Percentiles rank a stretch among this genome's conserved stretches.
These are phyloP conservation scores for Tolypocladium pustulatum DNA, from an alignment of 2,329 filamentous ascomycete genomes.

Conservation along the genomic window DNA sequence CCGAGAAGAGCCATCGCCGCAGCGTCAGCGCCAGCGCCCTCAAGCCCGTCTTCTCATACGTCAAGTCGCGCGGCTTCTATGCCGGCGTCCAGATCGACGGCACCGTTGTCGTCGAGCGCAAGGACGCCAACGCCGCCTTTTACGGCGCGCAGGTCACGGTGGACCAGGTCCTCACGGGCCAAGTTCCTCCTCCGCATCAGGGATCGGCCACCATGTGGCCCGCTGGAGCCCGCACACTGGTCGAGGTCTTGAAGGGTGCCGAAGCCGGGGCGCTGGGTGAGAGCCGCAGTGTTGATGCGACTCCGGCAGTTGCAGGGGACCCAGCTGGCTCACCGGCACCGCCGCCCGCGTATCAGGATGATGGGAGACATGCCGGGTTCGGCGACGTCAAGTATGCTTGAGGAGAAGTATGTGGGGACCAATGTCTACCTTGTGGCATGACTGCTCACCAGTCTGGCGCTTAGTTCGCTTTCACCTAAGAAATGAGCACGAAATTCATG, in stretches of 20 bases:
- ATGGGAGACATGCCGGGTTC: constrained; percentile 3
- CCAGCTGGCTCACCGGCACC: not conserved
- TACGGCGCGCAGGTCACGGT: constrained; percentile 53
- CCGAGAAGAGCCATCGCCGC: constrained; percentile 14
- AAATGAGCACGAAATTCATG: not conserved
- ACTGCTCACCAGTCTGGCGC: not conserved
- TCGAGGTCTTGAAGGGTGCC: constrained; percentile 20
- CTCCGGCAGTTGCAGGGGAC: not conserved
- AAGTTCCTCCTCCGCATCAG: constrained; percentile 13
- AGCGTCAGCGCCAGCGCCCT: constrained; percentile 17
- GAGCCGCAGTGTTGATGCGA: not conserved
- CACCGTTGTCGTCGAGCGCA: constrained; percentile 74
- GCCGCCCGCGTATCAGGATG: constrained; percentile 4
- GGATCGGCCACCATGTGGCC: constrained; percentile 18
- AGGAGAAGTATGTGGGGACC: not conserved
- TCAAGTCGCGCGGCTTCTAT: constrained; percentile 84
- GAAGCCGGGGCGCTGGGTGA: constrained; percentile 15
- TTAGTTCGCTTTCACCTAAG: not conserved
- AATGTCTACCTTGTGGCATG: not conserved
- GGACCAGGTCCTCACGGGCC: constrained; percentile 36
- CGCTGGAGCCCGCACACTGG: constrained; percentile 17
- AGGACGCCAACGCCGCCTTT: constrained; percentile 81
- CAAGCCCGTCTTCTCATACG: constrained; percentile 51
- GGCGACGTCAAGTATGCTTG: constrained; percentile 3
- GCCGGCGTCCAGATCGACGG: constrained; percentile 81